phyloP scores from a whole-genome alignment of 169 alveolate genomes.

The Plasmodium gonderi region DNA sequence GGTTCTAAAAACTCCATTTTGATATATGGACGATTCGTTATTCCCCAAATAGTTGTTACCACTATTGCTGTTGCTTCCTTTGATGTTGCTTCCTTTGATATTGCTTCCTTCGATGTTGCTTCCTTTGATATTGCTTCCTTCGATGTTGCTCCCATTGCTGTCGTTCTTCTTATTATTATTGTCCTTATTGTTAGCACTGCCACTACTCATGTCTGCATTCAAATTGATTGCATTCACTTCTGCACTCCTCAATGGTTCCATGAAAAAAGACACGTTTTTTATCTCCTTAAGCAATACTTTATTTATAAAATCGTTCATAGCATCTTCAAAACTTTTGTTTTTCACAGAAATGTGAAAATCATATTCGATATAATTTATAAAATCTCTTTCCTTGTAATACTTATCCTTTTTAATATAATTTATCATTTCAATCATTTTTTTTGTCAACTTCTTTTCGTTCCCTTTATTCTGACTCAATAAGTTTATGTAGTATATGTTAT shows the following conservation, averaged over 20 bases:
- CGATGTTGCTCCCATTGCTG: background rate
- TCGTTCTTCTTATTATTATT: background rate
- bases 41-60: background rate
- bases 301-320: constrained; percentile 79
- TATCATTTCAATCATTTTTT: constrained; percentile 65
- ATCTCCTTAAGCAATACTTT: constrained; percentile 38
- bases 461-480: constrained; percentile 77
- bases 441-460: constrained; percentile 80
- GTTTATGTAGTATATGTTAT: constrained; percentile 78
- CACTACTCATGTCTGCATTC: too few relatives aligned
- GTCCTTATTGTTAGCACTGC: constrained; percentile 7
- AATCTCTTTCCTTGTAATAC: constrained; percentile 74
- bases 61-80: too few relatives aligned
- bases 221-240: background rate
- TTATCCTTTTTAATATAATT: constrained; percentile 77
- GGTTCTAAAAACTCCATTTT: constrained; percentile 95
- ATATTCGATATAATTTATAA: constrained; percentile 75
- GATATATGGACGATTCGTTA: constrained; percentile 54
- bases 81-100: too few relatives aligned
- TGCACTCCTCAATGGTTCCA: constrained; percentile 30
- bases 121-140: background rate
- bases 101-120: too few relatives aligned
- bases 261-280: constrained; percentile 58
- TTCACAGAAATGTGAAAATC: constrained; percentile 77
- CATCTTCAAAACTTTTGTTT: constrained; percentile 72